Evolutionary conservation across 257 asterid species (phyloP), one percentile per base, ranked within the genome.

Genomic region (Leonotis leonurus): DNA sequence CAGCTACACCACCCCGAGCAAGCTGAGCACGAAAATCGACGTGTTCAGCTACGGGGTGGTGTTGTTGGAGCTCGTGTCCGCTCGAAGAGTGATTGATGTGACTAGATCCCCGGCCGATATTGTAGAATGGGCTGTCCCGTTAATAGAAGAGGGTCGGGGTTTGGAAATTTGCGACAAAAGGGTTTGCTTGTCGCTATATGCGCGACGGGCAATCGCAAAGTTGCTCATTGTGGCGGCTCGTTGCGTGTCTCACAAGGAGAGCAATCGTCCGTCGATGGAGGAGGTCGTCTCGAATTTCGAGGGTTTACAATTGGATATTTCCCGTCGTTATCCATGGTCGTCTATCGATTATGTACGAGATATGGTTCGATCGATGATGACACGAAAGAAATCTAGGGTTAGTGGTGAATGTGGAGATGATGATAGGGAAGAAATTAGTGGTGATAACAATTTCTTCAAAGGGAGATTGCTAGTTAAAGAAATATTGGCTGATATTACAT

Each of bases 1-100:
- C 8, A 51, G 62, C 26, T 88, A 88, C 24, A 80, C 86, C 12
- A 73, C 75, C 27, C 95, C 96, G 0, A 20, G 73, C 48, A 71
- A 78, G 48, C 24, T 88, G 36, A 85, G 92, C 77, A 73, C 88
- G 4, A 83, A 80, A 26, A 76, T 69, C 14, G 96, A 88, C 16
- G 83, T 80, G 0, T 88, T 76, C 44, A 88, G 96, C 62, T 86
- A 77, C 10, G 96, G 96, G 14, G 96, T 88, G 1, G 54, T 86
- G 13, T 30, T 88, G 20, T 55, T 88, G 0, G 95, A 88, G 77
- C 66, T 88, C 32, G 44, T 88, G 0, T 80, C 92, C 0, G 79
- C 80, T 0, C 41, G 83, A 9, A 80, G 71, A 67, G 93, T 27
- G 6, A 80, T 88, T 10, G 96, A 88, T 3, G 73, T 88, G 20